These are phyloP conservation scores for Inga laurina DNA, from an alignment of 306 rosid species.

Conservation along the genomic window DNA sequence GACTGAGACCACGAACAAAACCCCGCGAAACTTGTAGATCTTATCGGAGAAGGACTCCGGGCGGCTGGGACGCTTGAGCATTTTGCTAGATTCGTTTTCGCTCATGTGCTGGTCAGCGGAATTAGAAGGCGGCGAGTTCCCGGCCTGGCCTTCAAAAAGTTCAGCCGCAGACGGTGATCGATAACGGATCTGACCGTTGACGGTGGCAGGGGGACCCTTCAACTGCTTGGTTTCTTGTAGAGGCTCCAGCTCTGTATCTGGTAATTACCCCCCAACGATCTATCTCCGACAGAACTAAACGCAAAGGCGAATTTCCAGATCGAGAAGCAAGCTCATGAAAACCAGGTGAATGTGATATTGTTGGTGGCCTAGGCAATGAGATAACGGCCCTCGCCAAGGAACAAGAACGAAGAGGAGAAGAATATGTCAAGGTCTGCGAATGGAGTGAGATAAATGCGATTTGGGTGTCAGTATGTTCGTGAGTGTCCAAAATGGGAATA, in stretches of 20 bases:
- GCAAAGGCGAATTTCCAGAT: conserved; percentile 7
- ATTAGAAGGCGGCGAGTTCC: conserved; percentile 56
- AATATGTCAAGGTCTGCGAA: background rate
- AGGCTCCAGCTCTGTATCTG: conserved; percentile 79
- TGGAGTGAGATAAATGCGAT: conserved; percentile 30
- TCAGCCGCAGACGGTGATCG: conserved; percentile 94
- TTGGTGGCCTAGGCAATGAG: conserved; percentile 10
- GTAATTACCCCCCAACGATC: conserved; percentile 4
- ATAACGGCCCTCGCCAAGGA: conserved; percentile 10
- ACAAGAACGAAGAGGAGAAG: background rate
- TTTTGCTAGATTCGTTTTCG: conserved; percentile 64
- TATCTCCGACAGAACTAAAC: background rate
- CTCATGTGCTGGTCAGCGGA: conserved; percentile 49
- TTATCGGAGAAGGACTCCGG: conserved; percentile 72
- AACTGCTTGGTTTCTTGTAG: conserved; percentile 70
- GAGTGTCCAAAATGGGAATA: conserved; percentile 40
- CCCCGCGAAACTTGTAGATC: conserved; percentile 76
- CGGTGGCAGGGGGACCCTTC: conserved; percentile 66
- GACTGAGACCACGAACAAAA: conserved; percentile 62
- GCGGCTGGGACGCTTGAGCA: conserved; percentile 78
- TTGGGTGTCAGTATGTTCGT: conserved; percentile 29
- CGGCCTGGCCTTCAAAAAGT: conserved; percentile 64
- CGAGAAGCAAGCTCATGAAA: conserved; percentile 11
- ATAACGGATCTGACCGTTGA: conserved; percentile 97
- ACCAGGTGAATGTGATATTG: background rate